phyloP scores from a whole-genome alignment of 225 moss, liverwort and hornwort species.

The Pseudoscleropodium purum region DNA sequence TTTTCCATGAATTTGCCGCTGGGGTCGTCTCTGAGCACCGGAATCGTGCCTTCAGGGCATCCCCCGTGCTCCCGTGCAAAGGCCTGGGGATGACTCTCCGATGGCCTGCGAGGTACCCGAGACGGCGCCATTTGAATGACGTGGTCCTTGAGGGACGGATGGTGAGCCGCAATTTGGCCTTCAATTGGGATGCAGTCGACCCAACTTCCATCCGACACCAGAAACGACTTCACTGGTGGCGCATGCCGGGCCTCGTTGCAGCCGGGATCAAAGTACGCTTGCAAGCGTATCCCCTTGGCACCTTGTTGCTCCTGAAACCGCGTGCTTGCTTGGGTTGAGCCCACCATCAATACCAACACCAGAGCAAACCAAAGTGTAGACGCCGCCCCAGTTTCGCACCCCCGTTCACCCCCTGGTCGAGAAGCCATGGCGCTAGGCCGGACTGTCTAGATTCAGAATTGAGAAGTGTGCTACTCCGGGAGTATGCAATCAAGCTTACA shows the following conservation, averaged over 20 bases:
- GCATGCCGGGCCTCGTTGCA: not conserved
- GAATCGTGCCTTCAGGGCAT: not conserved
- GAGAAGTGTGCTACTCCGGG: not conserved
- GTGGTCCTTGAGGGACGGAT: not conserved
- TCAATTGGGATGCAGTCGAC: too few relatives aligned
- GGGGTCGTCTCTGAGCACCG: not conserved
- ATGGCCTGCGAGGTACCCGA: not conserved
- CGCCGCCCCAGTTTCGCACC: not conserved
- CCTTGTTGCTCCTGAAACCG: not conserved
- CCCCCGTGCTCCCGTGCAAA: not conserved
- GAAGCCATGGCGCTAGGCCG: not conserved
- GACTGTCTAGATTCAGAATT: not conserved
- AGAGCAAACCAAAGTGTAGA: not conserved
- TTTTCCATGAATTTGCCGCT: not conserved
- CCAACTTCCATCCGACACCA: not conserved
- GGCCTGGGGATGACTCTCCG: not conserved
- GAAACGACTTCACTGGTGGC: constrained; percentile 1
- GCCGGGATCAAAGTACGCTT: not conserved
- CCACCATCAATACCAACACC: not conserved
- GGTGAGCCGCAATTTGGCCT: too few relatives aligned
- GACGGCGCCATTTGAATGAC: constrained; percentile 1
- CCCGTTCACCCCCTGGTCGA: not conserved
- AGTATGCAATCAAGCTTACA: not conserved
- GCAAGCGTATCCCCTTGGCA: not conserved
- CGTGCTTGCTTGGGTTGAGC: not conserved